These are phyloP conservation scores for Epichloe festucae DNA, from an alignment of 2,329 filamentous ascomycete species.

Conservation along the genomic window DNA sequence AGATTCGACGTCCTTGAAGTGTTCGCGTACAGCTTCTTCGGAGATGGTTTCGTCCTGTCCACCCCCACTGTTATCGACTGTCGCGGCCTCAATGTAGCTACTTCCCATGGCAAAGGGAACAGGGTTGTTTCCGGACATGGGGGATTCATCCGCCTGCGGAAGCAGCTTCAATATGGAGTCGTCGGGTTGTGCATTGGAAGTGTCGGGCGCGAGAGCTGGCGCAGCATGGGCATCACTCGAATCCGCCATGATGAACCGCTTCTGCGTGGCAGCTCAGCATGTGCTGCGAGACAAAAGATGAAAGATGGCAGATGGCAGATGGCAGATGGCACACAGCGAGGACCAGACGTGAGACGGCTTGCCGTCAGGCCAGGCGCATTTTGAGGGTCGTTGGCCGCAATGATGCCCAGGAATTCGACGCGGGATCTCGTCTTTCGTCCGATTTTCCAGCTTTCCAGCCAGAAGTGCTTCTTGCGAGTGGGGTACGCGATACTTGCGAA, in stretches of 20 bases:
- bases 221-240: background rate
- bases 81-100: slow-evolving; percentile 30
- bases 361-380: slow-evolving; percentile 26
- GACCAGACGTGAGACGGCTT: slow-evolving; percentile 10
- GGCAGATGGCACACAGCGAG: slow-evolving; percentile 11
- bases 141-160: slow-evolving; percentile 10
- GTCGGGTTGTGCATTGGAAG: slow-evolving; percentile 4
- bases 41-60: slow-evolving; percentile 33
- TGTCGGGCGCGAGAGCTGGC: background rate
- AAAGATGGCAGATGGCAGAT: slow-evolving; percentile 14
- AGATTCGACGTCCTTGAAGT: slow-evolving; percentile 51
- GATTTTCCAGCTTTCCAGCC: background rate
- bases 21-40: slow-evolving; percentile 40
- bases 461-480: background rate
- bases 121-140: background rate
- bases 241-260: background rate
- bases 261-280: slow-evolving; percentile 7
- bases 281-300: slow-evolving; percentile 13
- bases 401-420: background rate
- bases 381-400: slow-evolving; percentile 7
- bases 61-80: slow-evolving; percentile 20
- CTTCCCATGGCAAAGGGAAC: slow-evolving; percentile 14
- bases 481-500: too few relatives aligned
- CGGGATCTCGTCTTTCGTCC: background rate
- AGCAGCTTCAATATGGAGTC: slow-evolving; percentile 7